Evolutionary conservation across 169 alveolate species (phyloP), one percentile per base, ranked within the genome.

Genomic region (Theileria orientalis): DNA sequence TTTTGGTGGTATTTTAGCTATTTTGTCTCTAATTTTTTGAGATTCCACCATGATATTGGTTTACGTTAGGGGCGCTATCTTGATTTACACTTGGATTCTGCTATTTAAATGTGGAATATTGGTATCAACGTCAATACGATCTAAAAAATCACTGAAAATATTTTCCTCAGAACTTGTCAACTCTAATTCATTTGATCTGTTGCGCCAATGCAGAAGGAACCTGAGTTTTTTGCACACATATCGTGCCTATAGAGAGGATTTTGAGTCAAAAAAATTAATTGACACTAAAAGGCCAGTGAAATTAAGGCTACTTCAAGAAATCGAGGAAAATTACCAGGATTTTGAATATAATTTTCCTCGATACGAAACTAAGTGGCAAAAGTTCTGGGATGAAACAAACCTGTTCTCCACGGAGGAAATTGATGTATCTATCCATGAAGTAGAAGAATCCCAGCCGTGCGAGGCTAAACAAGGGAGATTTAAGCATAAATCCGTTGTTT

Each of bases 311-410:
- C 16, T 33, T 23, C 13, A 16, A n/a, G 63, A 37, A 30, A 8
- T 60, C 9, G 85, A 56, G 54, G 33, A 51, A 21, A 23, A 37
- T 37, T 5, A 7, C 9, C 44, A 37, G 5, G 9, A 5, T 7
- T 9, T 9, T 9, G 44, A 37, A 9, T 37, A 37, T 9, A 37
- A 37, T 37, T 37, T 37, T 37, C 44, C 44, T 9, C 44, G 14
- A 29, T 56, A 56, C 13, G 66, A 56, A 37, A 23, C 19, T 56
- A 27, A 40, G 25, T 82, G 89, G 89, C 89, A 82, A 40, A 29
- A 56, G 13, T 73, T 30, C 27, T 82, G 89, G 89, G 79, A 69
- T 19, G 59, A 66, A 13, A 35, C 59, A 0, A 57, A 27, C 9
- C 44, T 64, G 29, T 78, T 69, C 40, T 16, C 19, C 29, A 68